Percentiles rank a stretch among this genome's conserved stretches.
Evolutionary conservation across 1,284 basidiomycete genomes (phyloP).

Genomic region (Naganishia albida): DNA sequence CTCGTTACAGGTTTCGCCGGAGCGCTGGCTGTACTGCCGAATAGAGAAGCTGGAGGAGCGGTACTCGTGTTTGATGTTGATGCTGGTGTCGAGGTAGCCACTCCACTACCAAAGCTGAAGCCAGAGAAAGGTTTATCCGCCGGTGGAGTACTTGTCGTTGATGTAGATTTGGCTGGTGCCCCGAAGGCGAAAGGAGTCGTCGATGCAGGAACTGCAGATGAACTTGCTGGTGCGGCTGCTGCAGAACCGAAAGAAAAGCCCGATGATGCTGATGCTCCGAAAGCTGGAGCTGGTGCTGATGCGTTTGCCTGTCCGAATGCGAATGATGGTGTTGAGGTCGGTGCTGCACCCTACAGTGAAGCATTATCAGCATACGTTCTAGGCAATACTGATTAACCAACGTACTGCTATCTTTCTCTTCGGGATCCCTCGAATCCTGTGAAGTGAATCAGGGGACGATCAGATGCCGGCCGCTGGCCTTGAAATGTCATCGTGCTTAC

Average conservation of each 20-base stretch:
- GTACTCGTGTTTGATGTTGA: constrained; percentile 10
- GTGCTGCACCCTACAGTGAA: not conserved
- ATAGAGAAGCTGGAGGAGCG: constrained; percentile 5
- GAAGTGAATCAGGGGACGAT: not conserved
- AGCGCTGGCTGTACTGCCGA: constrained; percentile 24
- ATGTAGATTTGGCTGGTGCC: not conserved
- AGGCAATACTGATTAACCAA: not conserved
- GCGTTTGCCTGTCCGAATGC: constrained; percentile 10
- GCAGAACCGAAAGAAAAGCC: constrained; percentile 29
- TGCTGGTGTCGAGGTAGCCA: constrained; percentile 28
- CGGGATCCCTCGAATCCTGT: constrained; percentile 54
- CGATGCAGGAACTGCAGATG: constrained; percentile 30
- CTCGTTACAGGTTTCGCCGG: not conserved
- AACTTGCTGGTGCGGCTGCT: constrained; percentile 20
- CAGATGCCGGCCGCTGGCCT: not conserved
- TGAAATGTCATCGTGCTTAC: constrained; percentile 39
- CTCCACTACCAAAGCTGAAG: constrained; percentile 35
- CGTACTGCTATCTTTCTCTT: constrained; percentile 36
- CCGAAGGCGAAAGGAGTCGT: constrained; percentile 19
- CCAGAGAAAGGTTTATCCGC: constrained; percentile 37
- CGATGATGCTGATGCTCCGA: constrained; percentile 27
- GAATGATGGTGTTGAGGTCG: constrained; percentile 11
- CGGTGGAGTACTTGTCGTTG: constrained; percentile 6
- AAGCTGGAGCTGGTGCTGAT: not conserved
- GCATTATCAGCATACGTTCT: not conserved